These are phyloP conservation scores for Trametes cinnabarina DNA, from an alignment of 768 basidiomycete genomes.

Conservation along the genomic window DNA sequence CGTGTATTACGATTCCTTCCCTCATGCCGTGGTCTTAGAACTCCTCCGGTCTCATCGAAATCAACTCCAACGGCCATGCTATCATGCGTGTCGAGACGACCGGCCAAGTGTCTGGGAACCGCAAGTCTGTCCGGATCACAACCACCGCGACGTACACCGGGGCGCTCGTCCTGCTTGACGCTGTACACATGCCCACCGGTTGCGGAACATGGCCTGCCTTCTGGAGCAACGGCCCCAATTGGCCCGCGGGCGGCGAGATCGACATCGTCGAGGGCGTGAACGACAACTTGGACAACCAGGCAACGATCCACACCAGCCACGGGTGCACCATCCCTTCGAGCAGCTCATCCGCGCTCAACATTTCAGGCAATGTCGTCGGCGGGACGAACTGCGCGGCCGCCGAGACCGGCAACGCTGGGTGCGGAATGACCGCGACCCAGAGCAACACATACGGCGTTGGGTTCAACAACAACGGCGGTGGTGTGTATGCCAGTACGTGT, in stretches of 20 bases:
- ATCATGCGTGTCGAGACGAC: conserved; percentile 92
- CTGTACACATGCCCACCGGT: conserved; percentile 86
- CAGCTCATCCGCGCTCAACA: conserved; percentile 46
- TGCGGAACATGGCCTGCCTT: conserved; percentile 80
- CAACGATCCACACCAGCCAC: conserved; percentile 73
- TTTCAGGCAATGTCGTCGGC: conserved; percentile 62
- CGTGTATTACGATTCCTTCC: conserved; percentile 2
- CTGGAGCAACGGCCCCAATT: conserved; percentile 37
- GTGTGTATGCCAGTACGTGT: conserved; percentile 89
- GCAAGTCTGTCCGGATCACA: conserved; percentile 78
- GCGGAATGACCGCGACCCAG: conserved; percentile 66
- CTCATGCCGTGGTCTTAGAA: conserved; percentile 34
- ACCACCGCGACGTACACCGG: conserved; percentile 58
- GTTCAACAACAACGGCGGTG: conserved; percentile 82
- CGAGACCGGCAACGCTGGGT: conserved; percentile 73
- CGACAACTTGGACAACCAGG: conserved; percentile 77
- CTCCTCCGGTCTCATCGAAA: conserved; percentile 55
- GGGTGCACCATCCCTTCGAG: conserved; percentile 67
- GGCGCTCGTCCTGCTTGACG: conserved; percentile 77
- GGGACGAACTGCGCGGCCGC: conserved; percentile 72
- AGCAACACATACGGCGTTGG: conserved; percentile 69
- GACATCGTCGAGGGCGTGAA: conserved; percentile 88
- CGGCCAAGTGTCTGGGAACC: conserved; percentile 55
- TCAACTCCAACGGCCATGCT: conserved; percentile 72
- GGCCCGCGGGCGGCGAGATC: conserved; percentile 67